Conservation (phyloP, 2,329 filamentous ascomycete species). For the Colletotrichum brevisporum region DNA sequence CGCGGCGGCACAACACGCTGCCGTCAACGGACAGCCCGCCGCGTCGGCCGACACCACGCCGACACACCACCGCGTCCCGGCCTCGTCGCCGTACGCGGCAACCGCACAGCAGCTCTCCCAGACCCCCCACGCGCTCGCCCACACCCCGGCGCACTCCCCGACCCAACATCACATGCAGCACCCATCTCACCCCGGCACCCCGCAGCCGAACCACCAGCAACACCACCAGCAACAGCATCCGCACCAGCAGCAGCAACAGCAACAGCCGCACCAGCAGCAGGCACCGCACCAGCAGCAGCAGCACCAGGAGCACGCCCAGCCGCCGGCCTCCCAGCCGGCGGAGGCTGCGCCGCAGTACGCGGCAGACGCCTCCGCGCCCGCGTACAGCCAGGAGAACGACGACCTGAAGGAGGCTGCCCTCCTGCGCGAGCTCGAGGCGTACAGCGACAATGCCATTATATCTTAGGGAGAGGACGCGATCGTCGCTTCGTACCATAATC, state of each 20-base stretch:
- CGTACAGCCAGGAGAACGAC: constrained; percentile 28
- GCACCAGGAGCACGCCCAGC: constrained; percentile 42
- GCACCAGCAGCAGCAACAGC: constrained; percentile 34
- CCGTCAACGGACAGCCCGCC: constrained; percentile 24
- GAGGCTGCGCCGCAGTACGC: constrained; percentile 29
- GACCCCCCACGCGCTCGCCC: constrained; percentile 30
- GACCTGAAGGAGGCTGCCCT: constrained; percentile 39
- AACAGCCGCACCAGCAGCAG: constrained; percentile 39
- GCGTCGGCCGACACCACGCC: constrained; percentile 19
- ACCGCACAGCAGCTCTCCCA: constrained; percentile 35
- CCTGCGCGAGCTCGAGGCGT: constrained; percentile 40
- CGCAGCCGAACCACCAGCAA: constrained; percentile 28
- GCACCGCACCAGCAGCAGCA: constrained; percentile 40
- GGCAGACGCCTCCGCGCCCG: constrained; percentile 20
- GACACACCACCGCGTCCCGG: constrained; percentile 21
- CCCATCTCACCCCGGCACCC: constrained; percentile 35
- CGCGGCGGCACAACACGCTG: constrained; percentile 22
- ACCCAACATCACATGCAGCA: constrained; percentile 33
- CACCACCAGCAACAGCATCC: neutral
- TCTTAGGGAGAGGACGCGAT: too few species aligned
- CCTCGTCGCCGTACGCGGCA: constrained; percentile 35
- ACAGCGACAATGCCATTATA: constrained; percentile 28
- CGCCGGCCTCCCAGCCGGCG: constrained; percentile 25
- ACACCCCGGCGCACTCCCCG: constrained; percentile 31
- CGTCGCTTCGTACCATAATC: too few species aligned